phyloP scores from a whole-genome alignment of 768 basidiomycete genomes.

The Mycena sanguinolenta region DNA sequence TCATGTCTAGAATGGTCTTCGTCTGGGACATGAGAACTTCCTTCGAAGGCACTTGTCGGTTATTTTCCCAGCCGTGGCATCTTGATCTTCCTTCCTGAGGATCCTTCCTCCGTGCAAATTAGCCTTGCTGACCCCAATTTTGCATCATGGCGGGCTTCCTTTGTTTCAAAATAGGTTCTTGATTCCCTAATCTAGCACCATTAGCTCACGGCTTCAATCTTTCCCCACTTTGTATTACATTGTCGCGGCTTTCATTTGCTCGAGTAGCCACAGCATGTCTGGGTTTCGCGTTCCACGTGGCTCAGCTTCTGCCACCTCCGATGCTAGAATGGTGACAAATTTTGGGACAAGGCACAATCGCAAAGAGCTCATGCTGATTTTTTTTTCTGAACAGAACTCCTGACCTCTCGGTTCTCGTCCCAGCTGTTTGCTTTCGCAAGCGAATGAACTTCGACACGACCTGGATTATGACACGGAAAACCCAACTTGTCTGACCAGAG shows the following conservation, averaged over 20 bases:
- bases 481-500: too few species aligned
- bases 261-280: neutral
- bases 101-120: slow-evolving; percentile 9
- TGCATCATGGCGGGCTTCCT: neutral
- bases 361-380: too few species aligned
- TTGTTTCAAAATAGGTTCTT: neutral
- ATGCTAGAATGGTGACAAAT: too few species aligned
- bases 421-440: too few species aligned
- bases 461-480: too few species aligned
- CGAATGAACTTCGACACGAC: too few species aligned
- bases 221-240: neutral
- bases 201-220: neutral
- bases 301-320: neutral
- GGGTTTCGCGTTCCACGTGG: neutral
- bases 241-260: slow-evolving; percentile 8
- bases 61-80: neutral
- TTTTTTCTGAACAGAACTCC: too few species aligned
- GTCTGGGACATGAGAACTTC: too few species aligned
- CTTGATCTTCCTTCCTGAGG: neutral
- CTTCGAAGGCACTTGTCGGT: too few species aligned
- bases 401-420: too few species aligned
- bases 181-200: slow-evolving; percentile 2
- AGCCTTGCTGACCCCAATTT: neutral
- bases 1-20: neutral
- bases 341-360: too few species aligned